Percentiles rank a stretch among this genome's conserved stretches.
These are phyloP conservation scores for Ceratocystis alfenasii DNA, from an alignment of 2,329 filamentous ascomycete genomes.

Conservation along the genomic window DNA sequence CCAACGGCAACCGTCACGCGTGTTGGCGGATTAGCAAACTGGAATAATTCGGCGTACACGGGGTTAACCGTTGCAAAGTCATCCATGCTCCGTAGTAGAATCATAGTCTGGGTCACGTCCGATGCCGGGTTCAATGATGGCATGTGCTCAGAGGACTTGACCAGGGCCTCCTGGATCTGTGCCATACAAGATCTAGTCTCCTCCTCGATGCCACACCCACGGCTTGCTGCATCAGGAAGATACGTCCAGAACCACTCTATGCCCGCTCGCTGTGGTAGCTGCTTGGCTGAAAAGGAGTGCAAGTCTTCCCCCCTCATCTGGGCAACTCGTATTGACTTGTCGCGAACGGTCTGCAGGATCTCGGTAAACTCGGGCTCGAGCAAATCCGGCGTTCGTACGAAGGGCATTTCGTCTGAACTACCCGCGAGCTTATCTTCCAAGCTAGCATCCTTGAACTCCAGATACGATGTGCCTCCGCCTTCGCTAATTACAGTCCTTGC, in stretches of 20 bases:
- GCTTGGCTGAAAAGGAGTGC: conserved; percentile 21
- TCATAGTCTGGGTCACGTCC: conserved; percentile 44
- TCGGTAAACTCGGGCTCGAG: conserved; percentile 51
- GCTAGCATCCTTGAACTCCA: conserved; percentile 48
- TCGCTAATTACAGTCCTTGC: conserved; percentile 46
- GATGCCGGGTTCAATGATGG: conserved; percentile 28
- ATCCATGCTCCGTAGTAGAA: conserved; percentile 67
- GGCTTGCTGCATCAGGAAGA: conserved; percentile 25
- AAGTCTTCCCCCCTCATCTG: conserved; percentile 3
- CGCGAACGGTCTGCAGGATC: conserved; percentile 30
- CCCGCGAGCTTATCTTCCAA: conserved; percentile 35
- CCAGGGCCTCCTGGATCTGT: conserved; percentile 35
- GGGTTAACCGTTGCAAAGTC: conserved; percentile 66
- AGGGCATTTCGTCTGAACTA: conserved; percentile 18
- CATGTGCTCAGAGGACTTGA: conserved; percentile 24
- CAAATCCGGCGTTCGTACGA: conserved; percentile 47
- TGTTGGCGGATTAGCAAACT: conserved; percentile 67
- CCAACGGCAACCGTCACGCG: conserved; percentile 75
- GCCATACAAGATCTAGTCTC: conserved; percentile 40
- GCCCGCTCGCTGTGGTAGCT: conserved; percentile 6
- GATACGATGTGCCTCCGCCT: conserved; percentile 66
- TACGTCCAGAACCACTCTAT: conserved; percentile 33
- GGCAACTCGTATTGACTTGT: conserved; percentile 13
- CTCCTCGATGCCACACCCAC: conserved; percentile 31
- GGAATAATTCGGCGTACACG: conserved; percentile 65